Conservation (phyloP, 371 early-diverging fungal genomes). For the Lichtheimia ramosa region DNA sequence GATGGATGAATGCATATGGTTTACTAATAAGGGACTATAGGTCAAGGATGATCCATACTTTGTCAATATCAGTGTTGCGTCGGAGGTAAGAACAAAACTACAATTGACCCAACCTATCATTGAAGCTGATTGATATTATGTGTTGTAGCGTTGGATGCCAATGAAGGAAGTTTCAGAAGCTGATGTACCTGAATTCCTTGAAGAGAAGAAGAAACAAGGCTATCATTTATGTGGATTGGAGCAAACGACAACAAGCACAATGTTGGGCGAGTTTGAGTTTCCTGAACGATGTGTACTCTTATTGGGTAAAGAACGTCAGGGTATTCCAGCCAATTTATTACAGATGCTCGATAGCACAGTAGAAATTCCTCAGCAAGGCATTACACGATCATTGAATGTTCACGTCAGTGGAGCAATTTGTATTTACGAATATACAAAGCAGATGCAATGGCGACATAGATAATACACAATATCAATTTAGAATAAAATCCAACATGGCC, state of each 20-base stretch:
- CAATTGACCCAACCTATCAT: not conserved
- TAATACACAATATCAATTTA: slow-evolving; percentile 18
- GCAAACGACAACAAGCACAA: slow-evolving; percentile 61
- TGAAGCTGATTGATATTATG: not conserved
- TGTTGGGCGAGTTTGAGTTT: slow-evolving; percentile 53
- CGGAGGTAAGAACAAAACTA: slow-evolving; percentile 25
- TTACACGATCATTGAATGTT: slow-evolving; percentile 62
- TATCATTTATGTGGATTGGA: slow-evolving; percentile 67
- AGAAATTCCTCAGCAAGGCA: slow-evolving; percentile 69
- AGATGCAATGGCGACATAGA: slow-evolving; percentile 42
- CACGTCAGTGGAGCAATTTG: slow-evolving; percentile 67
- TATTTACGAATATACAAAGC: slow-evolving; percentile 62
- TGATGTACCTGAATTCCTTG: slow-evolving; percentile 45
- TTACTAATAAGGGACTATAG: slow-evolving; percentile 11
- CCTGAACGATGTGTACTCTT: slow-evolving; percentile 58
- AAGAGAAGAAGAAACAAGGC: slow-evolving; percentile 53
- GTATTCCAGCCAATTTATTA: slow-evolving; percentile 59
- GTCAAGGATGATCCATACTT: slow-evolving; percentile 57
- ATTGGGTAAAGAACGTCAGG: slow-evolving; percentile 57
- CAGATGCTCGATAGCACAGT: slow-evolving; percentile 59
- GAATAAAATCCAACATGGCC: slow-evolving; percentile 31
- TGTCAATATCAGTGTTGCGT: slow-evolving; percentile 54
- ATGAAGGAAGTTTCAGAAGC: slow-evolving; percentile 50
- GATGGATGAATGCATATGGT: not conserved
- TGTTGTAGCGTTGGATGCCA: slow-evolving; percentile 58